Percentiles rank a stretch among this genome's conserved stretches.
Evolutionary conservation across 306 rosid genomes (phyloP).

Genomic region (Vachellia pachyceras): DNA sequence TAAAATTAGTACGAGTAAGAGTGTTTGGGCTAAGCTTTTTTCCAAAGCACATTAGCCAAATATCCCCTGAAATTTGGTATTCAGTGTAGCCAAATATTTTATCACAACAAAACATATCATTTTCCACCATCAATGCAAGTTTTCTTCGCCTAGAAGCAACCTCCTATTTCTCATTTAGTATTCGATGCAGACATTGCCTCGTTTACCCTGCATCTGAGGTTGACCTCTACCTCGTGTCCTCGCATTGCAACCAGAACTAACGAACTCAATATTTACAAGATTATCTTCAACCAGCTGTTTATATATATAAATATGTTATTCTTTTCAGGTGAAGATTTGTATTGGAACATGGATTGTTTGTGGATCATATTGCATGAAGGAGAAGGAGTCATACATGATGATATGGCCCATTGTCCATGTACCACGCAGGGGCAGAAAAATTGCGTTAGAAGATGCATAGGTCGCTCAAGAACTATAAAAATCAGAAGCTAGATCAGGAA

Average conservation of each 20-base stretch:
- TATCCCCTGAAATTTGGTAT: too few species aligned
- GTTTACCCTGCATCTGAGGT: background rate
- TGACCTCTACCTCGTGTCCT: background rate
- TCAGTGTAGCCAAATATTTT: too few species aligned
- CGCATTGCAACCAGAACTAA: background rate
- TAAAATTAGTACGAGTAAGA: too few species aligned
- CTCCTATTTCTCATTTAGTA: background rate
- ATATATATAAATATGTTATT: too few species aligned
- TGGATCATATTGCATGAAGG: background rate
- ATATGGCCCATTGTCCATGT: too few species aligned
- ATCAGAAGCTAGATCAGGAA: too few species aligned
- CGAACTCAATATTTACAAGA: background rate
- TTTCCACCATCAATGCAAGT: background rate
- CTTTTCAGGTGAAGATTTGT: background rate
- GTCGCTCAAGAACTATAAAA: too few species aligned
- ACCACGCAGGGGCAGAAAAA: too few species aligned
- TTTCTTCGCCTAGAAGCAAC: background rate
- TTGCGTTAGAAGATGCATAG: too few species aligned
- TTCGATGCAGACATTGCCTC: background rate
- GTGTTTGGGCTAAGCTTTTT: too few species aligned
- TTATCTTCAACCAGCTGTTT: background rate
- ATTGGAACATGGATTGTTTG: background rate
- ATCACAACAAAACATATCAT: background rate
- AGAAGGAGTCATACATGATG: too few species aligned
- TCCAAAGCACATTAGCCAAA: too few species aligned